Conservation (phyloP, 306 rosid genomes). For the Vigna hirtella region DNA sequence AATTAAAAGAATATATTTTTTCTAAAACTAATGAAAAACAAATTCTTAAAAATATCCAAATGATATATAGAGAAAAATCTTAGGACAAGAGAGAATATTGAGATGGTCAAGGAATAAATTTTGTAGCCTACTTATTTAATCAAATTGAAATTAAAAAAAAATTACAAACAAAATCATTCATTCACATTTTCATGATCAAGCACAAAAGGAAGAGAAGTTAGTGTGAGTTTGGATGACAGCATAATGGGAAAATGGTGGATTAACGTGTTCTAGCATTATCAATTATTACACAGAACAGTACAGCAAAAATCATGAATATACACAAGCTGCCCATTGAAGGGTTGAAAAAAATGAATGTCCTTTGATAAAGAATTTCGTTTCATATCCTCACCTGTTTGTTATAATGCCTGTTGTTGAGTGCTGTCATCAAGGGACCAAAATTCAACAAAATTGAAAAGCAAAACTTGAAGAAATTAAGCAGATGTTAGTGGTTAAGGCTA, state of each 20-base stretch:
- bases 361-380: conserved; percentile 46
- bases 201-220: neutral
- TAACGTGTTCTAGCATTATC: neutral
- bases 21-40: no score
- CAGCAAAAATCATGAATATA: conserved; percentile 23
- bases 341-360: conserved; percentile 52
- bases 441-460: conserved; percentile 23
- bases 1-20: no score
- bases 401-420: conserved; percentile 40
- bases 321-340: conserved; percentile 39
- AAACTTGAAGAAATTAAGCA: conserved; percentile 3
- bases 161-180: no score
- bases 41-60: no score
- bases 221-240: neutral
- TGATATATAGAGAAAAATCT: no score
- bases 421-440: conserved; percentile 41
- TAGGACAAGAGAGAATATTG: no score
- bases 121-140: no score
- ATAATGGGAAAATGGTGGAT: neutral
- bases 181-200: no score
- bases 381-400: conserved; percentile 32
- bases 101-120: no score
- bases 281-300: neutral
- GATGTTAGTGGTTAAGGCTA: conserved; percentile 51
- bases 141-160: no score